Conservation (phyloP, 2,329 filamentous ascomycete species). For the Epichloe gansuensis region DNA sequence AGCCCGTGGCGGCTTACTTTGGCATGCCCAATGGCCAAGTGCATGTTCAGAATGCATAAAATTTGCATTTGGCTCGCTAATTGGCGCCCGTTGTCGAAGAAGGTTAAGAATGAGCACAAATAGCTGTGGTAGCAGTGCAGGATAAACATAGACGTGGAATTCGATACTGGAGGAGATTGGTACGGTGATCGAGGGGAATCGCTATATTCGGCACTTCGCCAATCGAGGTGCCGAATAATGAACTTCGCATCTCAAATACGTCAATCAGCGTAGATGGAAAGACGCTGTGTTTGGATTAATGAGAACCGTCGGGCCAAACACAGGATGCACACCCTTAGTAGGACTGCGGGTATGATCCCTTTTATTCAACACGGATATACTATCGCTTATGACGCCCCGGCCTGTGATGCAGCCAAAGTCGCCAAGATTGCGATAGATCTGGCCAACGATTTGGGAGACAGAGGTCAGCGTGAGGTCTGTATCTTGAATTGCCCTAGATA, state of each 20-base stretch:
- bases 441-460: not conserved
- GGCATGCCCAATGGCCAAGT: conserved; percentile 70
- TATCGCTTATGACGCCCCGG: no score
- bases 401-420: not conserved
- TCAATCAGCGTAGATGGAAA: conserved; percentile 9
- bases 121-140: not conserved
- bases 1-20: conserved; percentile 90
- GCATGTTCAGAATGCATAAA: conserved; percentile 16
- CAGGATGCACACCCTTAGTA: no score
- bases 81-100: not conserved
- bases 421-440: not conserved
- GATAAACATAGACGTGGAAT: not conserved
- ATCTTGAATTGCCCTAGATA: conserved; percentile 1
- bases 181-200: not conserved
- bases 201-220: not conserved
- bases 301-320: no score
- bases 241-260: conserved; percentile 9
- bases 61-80: no score
- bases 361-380: no score
- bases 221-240: not conserved
- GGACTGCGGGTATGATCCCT: no score
- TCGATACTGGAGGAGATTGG: not conserved
- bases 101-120: not conserved
- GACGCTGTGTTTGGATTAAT: conserved; percentile 6
- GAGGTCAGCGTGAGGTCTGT: not conserved